phyloP scores from a whole-genome alignment of 331 rosid genomes.

The Spiraea crenata region DNA sequence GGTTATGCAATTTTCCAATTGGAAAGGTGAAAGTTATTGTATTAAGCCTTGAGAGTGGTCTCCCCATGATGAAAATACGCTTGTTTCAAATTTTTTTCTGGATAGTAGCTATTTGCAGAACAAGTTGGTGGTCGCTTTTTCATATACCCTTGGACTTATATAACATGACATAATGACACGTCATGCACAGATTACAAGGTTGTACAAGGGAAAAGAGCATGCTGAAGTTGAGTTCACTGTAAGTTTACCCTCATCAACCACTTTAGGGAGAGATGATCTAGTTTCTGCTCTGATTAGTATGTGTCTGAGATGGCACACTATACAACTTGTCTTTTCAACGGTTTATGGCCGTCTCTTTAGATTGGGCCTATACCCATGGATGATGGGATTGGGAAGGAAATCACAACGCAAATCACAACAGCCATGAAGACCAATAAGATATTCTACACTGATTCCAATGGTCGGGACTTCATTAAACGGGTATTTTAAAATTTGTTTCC shows the following conservation, averaged over 20 bases:
- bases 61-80: neutral
- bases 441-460: conserved; percentile 42
- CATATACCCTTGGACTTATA: too few species aligned
- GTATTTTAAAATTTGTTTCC: conserved; percentile 20
- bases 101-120: neutral
- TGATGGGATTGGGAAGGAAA: conserved; percentile 38
- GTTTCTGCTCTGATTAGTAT: neutral
- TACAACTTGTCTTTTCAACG: conserved; percentile 7
- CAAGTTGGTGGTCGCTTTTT: neutral
- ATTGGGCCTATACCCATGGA: conserved; percentile 35
- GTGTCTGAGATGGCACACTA: neutral
- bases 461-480: conserved; percentile 42
- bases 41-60: neutral
- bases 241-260: conserved; percentile 5
- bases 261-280: neutral
- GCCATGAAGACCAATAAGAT: conserved; percentile 28
- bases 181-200: conserved; percentile 37
- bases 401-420: conserved; percentile 36
- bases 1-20: neutral
- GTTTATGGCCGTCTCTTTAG: conserved; percentile 4
- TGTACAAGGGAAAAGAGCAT: conserved; percentile 44
- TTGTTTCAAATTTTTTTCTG: neutral
- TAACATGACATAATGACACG: conserved; percentile 13
- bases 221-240: conserved; percentile 46
- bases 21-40: conserved; percentile 1